Conservation (phyloP, 2,329 filamentous ascomycete genomes). For the Didymella exigua region DNA sequence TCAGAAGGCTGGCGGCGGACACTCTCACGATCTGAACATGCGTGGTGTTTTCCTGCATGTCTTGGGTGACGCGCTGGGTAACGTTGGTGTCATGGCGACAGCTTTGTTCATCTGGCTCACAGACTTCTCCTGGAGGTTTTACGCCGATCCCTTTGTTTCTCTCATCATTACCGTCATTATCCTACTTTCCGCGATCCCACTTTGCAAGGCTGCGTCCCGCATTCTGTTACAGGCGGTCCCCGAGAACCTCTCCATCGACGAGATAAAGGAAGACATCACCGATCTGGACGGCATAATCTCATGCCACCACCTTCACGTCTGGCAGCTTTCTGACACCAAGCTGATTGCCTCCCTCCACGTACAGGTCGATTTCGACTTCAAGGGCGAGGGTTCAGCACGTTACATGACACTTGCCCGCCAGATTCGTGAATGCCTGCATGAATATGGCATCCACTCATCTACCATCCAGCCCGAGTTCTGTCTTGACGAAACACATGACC, state of each 20-base stretch:
- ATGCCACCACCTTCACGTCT: slow-evolving; percentile 96
- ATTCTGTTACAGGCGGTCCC: slow-evolving; percentile 95
- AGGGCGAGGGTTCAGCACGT: slow-evolving; percentile 73
- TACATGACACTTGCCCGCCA: slow-evolving; percentile 91
- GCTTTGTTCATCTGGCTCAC: slow-evolving; percentile 92
- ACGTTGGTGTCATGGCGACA: slow-evolving; percentile 82
- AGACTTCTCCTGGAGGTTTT: slow-evolving; percentile 78
- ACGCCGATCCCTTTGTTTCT: slow-evolving; percentile 90
- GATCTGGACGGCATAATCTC: slow-evolving; percentile 81
- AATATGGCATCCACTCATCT: slow-evolving; percentile 93
- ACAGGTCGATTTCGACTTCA: slow-evolving; percentile 87
- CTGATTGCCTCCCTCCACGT: slow-evolving; percentile 92
- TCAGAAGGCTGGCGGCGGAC: slow-evolving; percentile 63
- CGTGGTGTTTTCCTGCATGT: slow-evolving; percentile 72
- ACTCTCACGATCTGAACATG: slow-evolving; percentile 95
- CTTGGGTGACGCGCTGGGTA: slow-evolving; percentile 83
- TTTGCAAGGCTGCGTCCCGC: slow-evolving; percentile 79
- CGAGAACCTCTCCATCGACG: slow-evolving; percentile 81
- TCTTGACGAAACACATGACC: slow-evolving; percentile 52
- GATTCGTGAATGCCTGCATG: slow-evolving; percentile 87
- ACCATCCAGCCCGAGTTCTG: slow-evolving; percentile 93
- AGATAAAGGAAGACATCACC: slow-evolving; percentile 92
- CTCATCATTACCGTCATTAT: slow-evolving; percentile 87
- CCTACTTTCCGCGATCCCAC: slow-evolving; percentile 73
- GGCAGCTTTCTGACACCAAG: slow-evolving; percentile 96